Base-by-base conservation (phyloP, 192 early-diverging fungal species). In the Radiomyces spectabilis region DNA sequence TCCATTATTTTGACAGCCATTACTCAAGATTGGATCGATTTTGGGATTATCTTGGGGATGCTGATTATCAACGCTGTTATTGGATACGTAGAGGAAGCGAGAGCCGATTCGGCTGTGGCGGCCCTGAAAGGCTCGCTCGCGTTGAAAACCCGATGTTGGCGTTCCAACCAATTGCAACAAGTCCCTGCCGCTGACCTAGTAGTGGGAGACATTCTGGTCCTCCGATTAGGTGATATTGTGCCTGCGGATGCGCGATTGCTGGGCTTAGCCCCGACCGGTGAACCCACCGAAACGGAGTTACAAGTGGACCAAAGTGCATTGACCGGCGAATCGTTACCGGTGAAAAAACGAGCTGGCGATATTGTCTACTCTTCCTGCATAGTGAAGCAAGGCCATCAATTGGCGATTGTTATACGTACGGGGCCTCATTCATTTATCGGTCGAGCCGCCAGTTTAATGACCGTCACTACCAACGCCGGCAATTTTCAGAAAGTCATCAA, bases 401-500 rank as follows among this genome's bases (percentile, higher is more conserved):
- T 84, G 22, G 82, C 69, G 25, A 74, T 87, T 37, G 86, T 90
- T 26, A 70, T 69, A 32, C 83, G 85, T 51, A 90, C 87, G 2
- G 88, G 85, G 9, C 52, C 74, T 38, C 57, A 86, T 59, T 87
- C 87, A 3, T 89, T 80, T 54, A 85, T 89, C 38, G 87, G 87
- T 34, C 79, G 76, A 53, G 82, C 87, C 8, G 85, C 87, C 9
- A 80, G 75, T 59, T 57, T 89, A 48, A 86, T 87, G 45, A 69
- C 81, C 16, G 66, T 76, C 53, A 86, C 84, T 21, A 69, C 68
- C 45, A 84, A 86, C 27, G 66, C 73, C 39, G 87, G 87, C 4
- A 85, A 89, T 58, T 89, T 89, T 62, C 87, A 89, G 59, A 87
- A 86, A 53, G 71, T 87, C 51, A 84, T 89, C 68, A 77, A 77